Percentiles rank a stretch among this genome's conserved stretches.
phyloP scores from a whole-genome alignment of 208 protist genomes.

The Wallacemonas sp. region DNA sequence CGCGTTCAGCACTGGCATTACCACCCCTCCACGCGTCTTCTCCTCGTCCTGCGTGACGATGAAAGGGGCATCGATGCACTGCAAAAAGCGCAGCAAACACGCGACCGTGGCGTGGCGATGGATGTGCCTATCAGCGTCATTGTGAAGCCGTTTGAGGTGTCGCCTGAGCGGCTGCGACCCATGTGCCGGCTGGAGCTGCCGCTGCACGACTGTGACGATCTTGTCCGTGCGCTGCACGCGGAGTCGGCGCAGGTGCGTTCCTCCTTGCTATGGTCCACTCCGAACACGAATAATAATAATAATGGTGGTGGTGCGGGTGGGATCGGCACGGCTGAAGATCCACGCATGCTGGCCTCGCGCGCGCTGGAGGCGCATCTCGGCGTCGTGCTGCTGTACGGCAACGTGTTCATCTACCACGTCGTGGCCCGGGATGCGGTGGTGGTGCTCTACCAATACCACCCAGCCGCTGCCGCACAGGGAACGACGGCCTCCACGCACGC shows the following conservation, averaged over 20 bases:
- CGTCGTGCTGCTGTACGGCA: slow-evolving; percentile 39
- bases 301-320: too few relatives aligned
- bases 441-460: slow-evolving; percentile 28
- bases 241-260: too few relatives aligned
- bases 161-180: slow-evolving; percentile 4
- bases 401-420: slow-evolving; percentile 43
- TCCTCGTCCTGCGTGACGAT: slow-evolving; percentile 1
- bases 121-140: slow-evolving; percentile 40
- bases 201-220: neutral
- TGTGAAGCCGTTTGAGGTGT: slow-evolving; percentile 53
- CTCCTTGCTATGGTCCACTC: too few relatives aligned
- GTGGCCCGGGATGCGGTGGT: slow-evolving; percentile 16
- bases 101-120: neutral
- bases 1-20: slow-evolving; percentile 31
- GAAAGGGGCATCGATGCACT: neutral
- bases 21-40: slow-evolving; percentile 19
- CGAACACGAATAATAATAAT: too few relatives aligned
- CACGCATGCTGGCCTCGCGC: slow-evolving; percentile 29
- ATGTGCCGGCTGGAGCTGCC: slow-evolving; percentile 15
- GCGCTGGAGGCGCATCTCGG: slow-evolving; percentile 31
- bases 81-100: neutral
- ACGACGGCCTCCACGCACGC: neutral
- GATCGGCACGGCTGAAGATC: too few relatives aligned
- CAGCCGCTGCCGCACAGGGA: neutral
- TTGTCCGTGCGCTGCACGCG: slow-evolving; percentile 2